Conservation (phyloP, 2,329 filamentous ascomycete species). For the Paraphoma chrysanthemicola region DNA sequence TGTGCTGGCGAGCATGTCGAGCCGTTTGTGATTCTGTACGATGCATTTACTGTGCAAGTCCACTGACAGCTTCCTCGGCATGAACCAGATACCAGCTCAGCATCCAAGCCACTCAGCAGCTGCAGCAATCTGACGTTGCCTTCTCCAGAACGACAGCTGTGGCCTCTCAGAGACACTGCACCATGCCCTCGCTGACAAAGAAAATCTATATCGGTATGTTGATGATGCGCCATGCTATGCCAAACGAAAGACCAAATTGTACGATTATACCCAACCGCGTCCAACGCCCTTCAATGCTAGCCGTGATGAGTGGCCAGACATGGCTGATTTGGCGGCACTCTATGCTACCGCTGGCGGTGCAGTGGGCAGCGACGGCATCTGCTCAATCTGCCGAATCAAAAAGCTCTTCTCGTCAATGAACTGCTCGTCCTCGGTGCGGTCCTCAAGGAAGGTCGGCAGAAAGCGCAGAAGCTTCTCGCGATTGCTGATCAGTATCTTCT, state of each 20-base stretch:
- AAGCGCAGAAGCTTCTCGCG: slow-evolving; percentile 89
- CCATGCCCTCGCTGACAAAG: background rate
- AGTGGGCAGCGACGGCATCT: slow-evolving; percentile 44
- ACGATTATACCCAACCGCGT: background rate
- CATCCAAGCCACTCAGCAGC: background rate
- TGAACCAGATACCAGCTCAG: background rate
- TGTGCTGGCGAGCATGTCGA: background rate
- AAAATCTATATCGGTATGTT: slow-evolving; percentile 10
- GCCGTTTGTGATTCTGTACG: too few relatives aligned
- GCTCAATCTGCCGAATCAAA: slow-evolving; percentile 88
- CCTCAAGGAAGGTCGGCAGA: slow-evolving; percentile 88
- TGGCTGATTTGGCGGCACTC: background rate
- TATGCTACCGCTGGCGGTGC: slow-evolving; percentile 29
- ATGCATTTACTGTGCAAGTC: too few relatives aligned
- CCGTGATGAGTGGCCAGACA: background rate
- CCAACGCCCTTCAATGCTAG: background rate
- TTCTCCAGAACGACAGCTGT: background rate
- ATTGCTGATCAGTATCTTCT: slow-evolving; percentile 96
- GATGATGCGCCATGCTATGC: slow-evolving; percentile 8
- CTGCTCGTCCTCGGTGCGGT: slow-evolving; percentile 95
- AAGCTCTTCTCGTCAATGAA: slow-evolving; percentile 99
- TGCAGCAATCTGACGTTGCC: background rate
- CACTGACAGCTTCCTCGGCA: background rate
- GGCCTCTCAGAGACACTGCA: background rate
- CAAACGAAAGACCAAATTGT: background rate